These are phyloP conservation scores for Boechera divaricarpa DNA, from an alignment of 345 rosid species.

Conservation along the genomic window DNA sequence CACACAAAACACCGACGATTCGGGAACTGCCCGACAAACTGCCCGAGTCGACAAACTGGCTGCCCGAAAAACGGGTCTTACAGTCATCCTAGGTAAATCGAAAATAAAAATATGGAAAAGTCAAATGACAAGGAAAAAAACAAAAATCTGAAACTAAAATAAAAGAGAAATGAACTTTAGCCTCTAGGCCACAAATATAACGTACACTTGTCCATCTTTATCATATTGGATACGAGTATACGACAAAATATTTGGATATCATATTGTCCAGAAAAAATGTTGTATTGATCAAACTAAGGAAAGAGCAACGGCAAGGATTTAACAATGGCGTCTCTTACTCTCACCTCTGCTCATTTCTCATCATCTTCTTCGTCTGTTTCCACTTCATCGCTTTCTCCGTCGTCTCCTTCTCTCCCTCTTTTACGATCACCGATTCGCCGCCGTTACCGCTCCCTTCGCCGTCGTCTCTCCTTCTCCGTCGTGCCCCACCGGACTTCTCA, in stretches of 20 bases:
- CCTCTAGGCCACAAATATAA: too few species aligned
- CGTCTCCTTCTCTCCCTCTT: conserved; percentile 48
- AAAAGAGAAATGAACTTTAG: too few species aligned
- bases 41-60: too few species aligned
- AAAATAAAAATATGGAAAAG: too few species aligned
- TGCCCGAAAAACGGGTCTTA: too few species aligned
- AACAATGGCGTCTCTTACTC: conserved; percentile 45
- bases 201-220: not conserved
- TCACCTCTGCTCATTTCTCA: conserved; percentile 41
- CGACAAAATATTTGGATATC: not conserved
- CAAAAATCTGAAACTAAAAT: too few species aligned
- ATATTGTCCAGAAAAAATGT: not conserved
- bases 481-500: conserved; percentile 26
- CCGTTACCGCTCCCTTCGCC: conserved; percentile 27
- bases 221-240: not conserved
- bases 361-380: conserved; percentile 32
- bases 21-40: too few species aligned
- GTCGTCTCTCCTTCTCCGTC: conserved; percentile 44
- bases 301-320: not conserved
- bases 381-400: conserved; percentile 44
- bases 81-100: too few species aligned
- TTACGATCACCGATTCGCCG: conserved; percentile 32
- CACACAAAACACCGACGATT: too few species aligned
- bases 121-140: too few species aligned
- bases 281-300: conserved; percentile 7